Base-by-base conservation (phyloP, 768 basidiomycete species). In the Mycena pura region DNA sequence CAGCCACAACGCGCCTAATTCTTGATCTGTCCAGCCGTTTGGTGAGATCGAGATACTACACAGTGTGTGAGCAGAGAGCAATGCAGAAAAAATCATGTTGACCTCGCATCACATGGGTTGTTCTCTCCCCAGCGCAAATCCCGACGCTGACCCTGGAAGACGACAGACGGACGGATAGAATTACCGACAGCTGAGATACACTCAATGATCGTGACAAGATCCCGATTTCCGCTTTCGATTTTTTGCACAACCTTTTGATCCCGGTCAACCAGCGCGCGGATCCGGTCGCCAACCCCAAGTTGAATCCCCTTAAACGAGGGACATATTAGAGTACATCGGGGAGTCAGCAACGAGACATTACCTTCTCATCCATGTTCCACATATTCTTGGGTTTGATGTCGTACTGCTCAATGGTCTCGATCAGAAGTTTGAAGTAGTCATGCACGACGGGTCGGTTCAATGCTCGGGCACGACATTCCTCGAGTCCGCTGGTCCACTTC, bases 111-210 rank as follows among this genome's bases (percentile, higher is more conserved):
- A 15, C 15, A 6, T 25, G 53, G 41, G 15, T 77, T 15, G 66
- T 68, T 1, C 34, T 76, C 51, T 70, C 74, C 67, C 75, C 76
- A 51, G 14, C 56, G 74, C 72, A 2, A 73, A 74, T 6, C 76
- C 77, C 64, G 73, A 78, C 63, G 51, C 73, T 19, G 69, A 66
- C 77, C 75, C 5, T 69, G 29, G 60, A 80, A 78, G 8, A 82
- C 70, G 64, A 81, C 76, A 0, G 69, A 66, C 5, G 76, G 77
- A 11, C 36, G 17, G 14, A 78, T 36, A 9, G 53, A 54, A 5
- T 46, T 65, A 1, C 79, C 80, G 70, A 77, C 77, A 1, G 79
- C 76, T n/a, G n/a, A n/a, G n/a, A n/a, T n/a, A n/a, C n/a, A n/a
- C n/a, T n/a, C n/a, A n/a, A n/a, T n/a, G n/a, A n/a, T n/a, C n/a